Percentiles rank a stretch among this genome's conserved stretches.
phyloP scores from a whole-genome alignment of 2,329 filamentous ascomycete species.

The Aspergillus fumigatiaffinis region DNA sequence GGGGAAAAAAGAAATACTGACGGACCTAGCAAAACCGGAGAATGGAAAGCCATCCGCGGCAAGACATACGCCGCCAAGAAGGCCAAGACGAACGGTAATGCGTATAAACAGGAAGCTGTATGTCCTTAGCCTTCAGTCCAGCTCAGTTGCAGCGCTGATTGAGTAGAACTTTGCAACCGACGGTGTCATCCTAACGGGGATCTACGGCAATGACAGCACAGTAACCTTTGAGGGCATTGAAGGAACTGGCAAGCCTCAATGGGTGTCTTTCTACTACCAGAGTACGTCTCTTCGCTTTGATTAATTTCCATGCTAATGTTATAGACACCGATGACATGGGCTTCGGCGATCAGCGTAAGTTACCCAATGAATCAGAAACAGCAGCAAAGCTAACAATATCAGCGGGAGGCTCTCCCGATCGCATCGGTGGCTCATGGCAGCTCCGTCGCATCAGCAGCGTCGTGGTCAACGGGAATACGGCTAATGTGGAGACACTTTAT shows the following conservation, averaged over 20 bases:
- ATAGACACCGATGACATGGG: slow-evolving; percentile 22
- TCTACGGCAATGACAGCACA: slow-evolving; percentile 54
- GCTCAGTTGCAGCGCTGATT: neutral
- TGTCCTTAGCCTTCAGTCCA: neutral
- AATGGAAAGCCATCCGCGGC: slow-evolving; percentile 46
- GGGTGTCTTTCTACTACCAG: slow-evolving; percentile 57
- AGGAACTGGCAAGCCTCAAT: slow-evolving; percentile 51
- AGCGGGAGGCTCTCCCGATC: slow-evolving; percentile 54
- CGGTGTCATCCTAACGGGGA: slow-evolving; percentile 49
- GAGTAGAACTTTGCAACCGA: slow-evolving; percentile 45
- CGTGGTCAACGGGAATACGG: slow-evolving; percentile 52
- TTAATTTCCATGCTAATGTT: neutral
- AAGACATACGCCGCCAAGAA: slow-evolving; percentile 47
- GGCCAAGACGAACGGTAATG: slow-evolving; percentile 44
- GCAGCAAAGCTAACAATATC: neutral
- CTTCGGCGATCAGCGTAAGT: slow-evolving; percentile 23
- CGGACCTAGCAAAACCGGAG: slow-evolving; percentile 40
- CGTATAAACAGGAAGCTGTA: slow-evolving; percentile 53
- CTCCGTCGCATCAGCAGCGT: slow-evolving; percentile 59
- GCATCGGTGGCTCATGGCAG: slow-evolving; percentile 58
- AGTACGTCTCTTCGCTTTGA: slow-evolving; percentile 21
- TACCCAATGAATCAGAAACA: neutral
- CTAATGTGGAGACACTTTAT: slow-evolving; percentile 49
- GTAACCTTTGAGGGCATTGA: slow-evolving; percentile 49
- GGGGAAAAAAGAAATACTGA: neutral